Evolutionary conservation across 2,329 filamentous ascomycete species (phyloP).

Genomic region (Fusarium illudens): DNA sequence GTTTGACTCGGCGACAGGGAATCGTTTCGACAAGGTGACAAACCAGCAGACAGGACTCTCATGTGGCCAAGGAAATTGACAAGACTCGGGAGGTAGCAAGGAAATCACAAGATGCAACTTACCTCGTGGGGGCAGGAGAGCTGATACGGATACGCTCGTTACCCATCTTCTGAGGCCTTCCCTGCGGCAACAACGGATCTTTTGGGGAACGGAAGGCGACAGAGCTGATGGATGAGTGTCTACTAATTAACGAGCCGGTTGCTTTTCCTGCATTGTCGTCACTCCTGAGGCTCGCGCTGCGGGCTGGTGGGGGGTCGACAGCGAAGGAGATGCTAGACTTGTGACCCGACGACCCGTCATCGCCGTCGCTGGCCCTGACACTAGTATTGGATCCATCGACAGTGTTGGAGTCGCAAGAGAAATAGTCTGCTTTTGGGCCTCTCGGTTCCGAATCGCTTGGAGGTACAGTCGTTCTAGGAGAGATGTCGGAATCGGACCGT

Average conservation of each 20-base stretch:
- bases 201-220: constrained; percentile 56
- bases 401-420: constrained; percentile 36
- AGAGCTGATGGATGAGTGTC: constrained; percentile 58
- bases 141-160: constrained; percentile 54
- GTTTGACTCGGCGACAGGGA: background rate
- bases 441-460: constrained; percentile 22
- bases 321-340: constrained; percentile 49
- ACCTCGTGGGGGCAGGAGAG: constrained; percentile 62
- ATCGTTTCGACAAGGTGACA: background rate
- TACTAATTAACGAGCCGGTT: constrained; percentile 38
- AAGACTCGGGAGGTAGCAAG: background rate
- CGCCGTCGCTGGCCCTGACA: constrained; percentile 39
- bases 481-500: constrained; percentile 55
- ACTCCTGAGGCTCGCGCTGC: constrained; percentile 40
- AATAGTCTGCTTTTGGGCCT: constrained; percentile 36
- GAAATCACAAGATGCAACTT: constrained; percentile 30
- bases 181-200: constrained; percentile 59
- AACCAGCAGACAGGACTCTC: background rate
- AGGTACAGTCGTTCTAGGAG: constrained; percentile 49
- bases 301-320: constrained; percentile 43
- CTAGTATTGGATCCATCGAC: constrained; percentile 39
- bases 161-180: constrained; percentile 55
- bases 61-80: background rate
- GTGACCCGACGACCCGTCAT: constrained; percentile 43
- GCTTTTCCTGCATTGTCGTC: constrained; percentile 37